Evolutionary conservation across 139 green algal genomes (phyloP).

Genomic region (Penium margaritaceum): DNA sequence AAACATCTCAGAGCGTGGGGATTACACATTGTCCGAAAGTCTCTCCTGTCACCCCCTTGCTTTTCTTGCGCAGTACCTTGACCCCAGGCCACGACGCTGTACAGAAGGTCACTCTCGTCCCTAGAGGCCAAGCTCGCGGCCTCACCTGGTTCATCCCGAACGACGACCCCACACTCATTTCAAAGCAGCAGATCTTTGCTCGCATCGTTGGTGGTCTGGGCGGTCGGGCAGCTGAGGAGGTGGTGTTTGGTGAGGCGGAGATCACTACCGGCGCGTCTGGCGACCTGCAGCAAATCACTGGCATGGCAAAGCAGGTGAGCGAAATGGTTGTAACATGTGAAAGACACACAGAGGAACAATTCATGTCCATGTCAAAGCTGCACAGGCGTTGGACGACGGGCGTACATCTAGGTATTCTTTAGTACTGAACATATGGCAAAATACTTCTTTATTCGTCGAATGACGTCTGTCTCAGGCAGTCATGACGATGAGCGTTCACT

Average conservation of each 20-base stretch:
- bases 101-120: slow-evolving; percentile 98
- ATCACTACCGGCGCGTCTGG: slow-evolving; percentile 81
- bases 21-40: no score
- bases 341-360: no score
- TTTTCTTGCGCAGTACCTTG: slow-evolving; percentile 59
- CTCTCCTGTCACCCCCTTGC: background rate
- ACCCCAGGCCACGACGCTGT: slow-evolving; percentile 91
- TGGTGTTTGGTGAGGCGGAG: slow-evolving; percentile 91
- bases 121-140: slow-evolving; percentile 85
- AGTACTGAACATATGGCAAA: no score
- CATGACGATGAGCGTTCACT: no score
- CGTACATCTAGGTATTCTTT: no score
- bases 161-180: slow-evolving; percentile 92
- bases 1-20: no score
- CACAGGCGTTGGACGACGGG: no score
- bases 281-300: slow-evolving; percentile 67
- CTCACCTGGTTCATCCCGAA: slow-evolving; percentile 97
- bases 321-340: no score
- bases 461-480: no score
- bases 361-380: no score
- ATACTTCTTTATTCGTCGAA: no score
- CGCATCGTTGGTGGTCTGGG: slow-evolving; percentile 91
- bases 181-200: slow-evolving; percentile 92
- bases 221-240: slow-evolving; percentile 90
- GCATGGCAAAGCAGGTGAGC: slow-evolving; percentile 51